These are phyloP conservation scores for Nannochloropsis gaditana DNA, from an alignment of 108 stramenopile species.

Conservation along the genomic window DNA sequence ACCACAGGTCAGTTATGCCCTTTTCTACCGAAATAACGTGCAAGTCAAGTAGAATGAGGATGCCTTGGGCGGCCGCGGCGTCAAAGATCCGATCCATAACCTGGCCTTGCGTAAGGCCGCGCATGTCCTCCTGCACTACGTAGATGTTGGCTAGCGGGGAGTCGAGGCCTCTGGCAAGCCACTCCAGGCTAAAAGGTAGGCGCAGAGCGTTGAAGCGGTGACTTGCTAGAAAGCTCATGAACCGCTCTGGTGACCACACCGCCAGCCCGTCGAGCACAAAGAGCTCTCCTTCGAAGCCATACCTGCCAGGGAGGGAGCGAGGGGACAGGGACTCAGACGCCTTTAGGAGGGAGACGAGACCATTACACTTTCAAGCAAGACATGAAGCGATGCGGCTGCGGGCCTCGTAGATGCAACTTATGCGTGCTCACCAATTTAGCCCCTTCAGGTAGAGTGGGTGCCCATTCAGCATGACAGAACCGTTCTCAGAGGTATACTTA, in stretches of 20 bases:
- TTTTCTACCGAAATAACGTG: neutral
- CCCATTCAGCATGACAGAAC: constrained; percentile 1
- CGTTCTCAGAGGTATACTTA: neutral
- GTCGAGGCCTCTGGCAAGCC: neutral
- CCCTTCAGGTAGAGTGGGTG: constrained; percentile 1
- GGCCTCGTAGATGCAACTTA: too few species aligned
- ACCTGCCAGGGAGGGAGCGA: neutral
- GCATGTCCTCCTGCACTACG: neutral
- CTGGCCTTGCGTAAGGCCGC: neutral
- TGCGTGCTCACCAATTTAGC: neutral
- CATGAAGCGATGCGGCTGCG: too few species aligned
- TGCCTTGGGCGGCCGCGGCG: constrained; percentile 1
- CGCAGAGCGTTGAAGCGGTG: neutral
- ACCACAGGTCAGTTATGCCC: neutral
- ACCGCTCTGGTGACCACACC: neutral
- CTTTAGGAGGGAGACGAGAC: too few species aligned
- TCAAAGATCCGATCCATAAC: neutral
- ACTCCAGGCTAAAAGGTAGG: constrained; percentile 14
- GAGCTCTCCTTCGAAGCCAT: neutral
- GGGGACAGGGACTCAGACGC: too few species aligned
- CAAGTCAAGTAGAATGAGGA: constrained; percentile 12
- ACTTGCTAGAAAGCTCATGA: neutral
- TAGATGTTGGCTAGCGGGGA: neutral
- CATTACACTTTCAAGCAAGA: too few species aligned
- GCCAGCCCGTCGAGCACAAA: constrained; percentile 6